Conservation (phyloP, 441 rosid species). For the Manihot esculenta region DNA sequence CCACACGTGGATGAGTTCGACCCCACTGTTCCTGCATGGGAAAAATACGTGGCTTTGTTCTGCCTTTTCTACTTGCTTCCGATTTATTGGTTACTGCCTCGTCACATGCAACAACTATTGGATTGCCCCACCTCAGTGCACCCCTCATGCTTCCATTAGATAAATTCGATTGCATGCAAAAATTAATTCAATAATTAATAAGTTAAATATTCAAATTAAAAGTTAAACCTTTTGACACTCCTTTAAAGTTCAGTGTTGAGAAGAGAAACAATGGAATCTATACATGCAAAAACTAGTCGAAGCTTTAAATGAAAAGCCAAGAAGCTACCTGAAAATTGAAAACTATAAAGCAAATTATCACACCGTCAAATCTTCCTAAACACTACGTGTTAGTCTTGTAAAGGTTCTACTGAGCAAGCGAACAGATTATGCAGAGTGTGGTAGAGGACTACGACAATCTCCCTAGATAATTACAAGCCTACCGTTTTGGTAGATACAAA, state of each 20-base stretch:
- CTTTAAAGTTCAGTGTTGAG: too few species aligned
- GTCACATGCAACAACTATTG: too few species aligned
- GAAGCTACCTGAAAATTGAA: neutral
- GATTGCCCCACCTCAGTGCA: too few species aligned
- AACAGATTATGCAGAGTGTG: slow-evolving; percentile 3
- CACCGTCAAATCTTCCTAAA: slow-evolving; percentile 15
- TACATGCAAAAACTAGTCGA: neutral
- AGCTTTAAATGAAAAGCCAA: neutral
- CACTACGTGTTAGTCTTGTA: too few species aligned
- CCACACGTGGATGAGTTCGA: neutral
- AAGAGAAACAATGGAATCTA: too few species aligned
- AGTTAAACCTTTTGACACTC: too few species aligned
- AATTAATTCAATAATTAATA: too few species aligned
- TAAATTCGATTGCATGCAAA: too few species aligned
- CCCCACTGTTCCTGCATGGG: slow-evolving; percentile 6
- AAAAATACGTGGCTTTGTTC: neutral
- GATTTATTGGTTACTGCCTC: slow-evolving; percentile 14
- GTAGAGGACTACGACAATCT: slow-evolving; percentile 5
- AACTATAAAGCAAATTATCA: neutral
- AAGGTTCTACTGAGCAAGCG: neutral
- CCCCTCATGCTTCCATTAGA: too few species aligned
- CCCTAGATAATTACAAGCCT: slow-evolving; percentile 11
- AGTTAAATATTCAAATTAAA: too few species aligned
- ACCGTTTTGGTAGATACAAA: slow-evolving; percentile 17
- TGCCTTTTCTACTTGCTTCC: slow-evolving; percentile 17